Percentiles rank a stretch among this genome's conserved stretches.
phyloP scores from a whole-genome alignment of 257 asterid genomes.

The Penstemon newberryi region DNA sequence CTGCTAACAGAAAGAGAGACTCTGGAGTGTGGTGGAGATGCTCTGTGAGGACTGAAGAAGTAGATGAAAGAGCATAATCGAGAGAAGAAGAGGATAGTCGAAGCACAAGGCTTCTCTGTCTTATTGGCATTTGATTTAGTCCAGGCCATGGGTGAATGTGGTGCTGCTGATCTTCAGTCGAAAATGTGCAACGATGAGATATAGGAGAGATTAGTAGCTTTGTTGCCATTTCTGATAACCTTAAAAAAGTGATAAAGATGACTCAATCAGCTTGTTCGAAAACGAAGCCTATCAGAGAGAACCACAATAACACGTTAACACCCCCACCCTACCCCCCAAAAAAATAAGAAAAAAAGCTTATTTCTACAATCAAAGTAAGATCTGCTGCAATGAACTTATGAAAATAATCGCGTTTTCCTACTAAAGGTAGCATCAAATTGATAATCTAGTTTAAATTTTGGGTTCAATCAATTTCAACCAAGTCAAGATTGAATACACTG shows the following conservation, averaged over 20 bases:
- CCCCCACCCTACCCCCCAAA: too few relatives aligned
- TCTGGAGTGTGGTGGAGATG: conserved; percentile 46
- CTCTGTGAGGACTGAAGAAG: conserved; percentile 39
- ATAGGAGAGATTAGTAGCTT: conserved; percentile 50
- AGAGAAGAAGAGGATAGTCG: conserved; percentile 35
- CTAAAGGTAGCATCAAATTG: too few relatives aligned
- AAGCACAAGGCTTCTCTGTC: conserved; percentile 35
- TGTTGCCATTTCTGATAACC: conserved; percentile 47
- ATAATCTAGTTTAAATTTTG: too few relatives aligned
- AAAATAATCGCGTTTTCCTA: too few relatives aligned
- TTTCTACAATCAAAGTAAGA: too few relatives aligned
- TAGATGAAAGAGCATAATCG: conserved; percentile 31
- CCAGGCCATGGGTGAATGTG: conserved; percentile 36
- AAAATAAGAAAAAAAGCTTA: too few relatives aligned
- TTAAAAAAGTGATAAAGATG: conserved; percentile 5
- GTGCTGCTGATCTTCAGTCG: conserved; percentile 32
- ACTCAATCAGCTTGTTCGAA: conserved; percentile 9
- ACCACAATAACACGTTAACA: too few relatives aligned
- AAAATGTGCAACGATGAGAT: conserved; percentile 38
- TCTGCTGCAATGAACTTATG: too few relatives aligned
- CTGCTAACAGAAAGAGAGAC: conserved; percentile 65
- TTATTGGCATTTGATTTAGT: conserved; percentile 21
- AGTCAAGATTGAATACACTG: too few relatives aligned
- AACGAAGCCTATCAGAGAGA: too few relatives aligned
- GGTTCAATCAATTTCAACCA: too few relatives aligned